Conservation (phyloP, 306 rosid genomes). For the Prunus campanulata region DNA sequence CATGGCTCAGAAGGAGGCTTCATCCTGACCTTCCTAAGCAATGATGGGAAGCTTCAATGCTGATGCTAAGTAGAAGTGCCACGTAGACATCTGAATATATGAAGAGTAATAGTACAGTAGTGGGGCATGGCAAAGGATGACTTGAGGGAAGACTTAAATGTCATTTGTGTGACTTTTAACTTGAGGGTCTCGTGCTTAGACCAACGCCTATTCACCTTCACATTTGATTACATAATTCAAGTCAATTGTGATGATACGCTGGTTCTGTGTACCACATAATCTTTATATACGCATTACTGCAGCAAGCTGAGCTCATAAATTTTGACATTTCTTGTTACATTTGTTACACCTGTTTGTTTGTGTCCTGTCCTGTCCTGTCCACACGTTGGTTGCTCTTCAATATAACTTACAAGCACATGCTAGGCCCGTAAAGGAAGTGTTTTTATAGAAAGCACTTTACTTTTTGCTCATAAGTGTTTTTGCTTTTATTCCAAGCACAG, state of each 20-base stretch:
- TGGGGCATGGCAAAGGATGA: conserved; percentile 50
- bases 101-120: background rate
- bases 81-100: background rate
- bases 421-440: too few species aligned
- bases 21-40: conserved; percentile 62
- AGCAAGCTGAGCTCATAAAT: background rate
- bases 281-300: background rate
- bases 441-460: too few species aligned
- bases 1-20: conserved; percentile 36
- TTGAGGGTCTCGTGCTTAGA: conserved; percentile 35
- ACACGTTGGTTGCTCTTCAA: too few species aligned
- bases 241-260: conserved; percentile 32
- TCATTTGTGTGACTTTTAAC: background rate
- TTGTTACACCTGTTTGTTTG: background rate
- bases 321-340: background rate
- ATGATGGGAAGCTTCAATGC: conserved; percentile 57
- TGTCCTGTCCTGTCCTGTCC: too few species aligned
- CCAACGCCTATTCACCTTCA: conserved; percentile 31
- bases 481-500: too few species aligned
- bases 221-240: conserved; percentile 1
- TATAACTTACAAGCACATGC: too few species aligned
- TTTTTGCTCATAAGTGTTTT: too few species aligned
- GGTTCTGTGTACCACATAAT: conserved; percentile 15
- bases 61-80: conserved; percentile 32
- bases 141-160: conserved; percentile 35